phyloP scores from a whole-genome alignment of 2,329 filamentous ascomycete species.

The Keithomyces neogunnii region DNA sequence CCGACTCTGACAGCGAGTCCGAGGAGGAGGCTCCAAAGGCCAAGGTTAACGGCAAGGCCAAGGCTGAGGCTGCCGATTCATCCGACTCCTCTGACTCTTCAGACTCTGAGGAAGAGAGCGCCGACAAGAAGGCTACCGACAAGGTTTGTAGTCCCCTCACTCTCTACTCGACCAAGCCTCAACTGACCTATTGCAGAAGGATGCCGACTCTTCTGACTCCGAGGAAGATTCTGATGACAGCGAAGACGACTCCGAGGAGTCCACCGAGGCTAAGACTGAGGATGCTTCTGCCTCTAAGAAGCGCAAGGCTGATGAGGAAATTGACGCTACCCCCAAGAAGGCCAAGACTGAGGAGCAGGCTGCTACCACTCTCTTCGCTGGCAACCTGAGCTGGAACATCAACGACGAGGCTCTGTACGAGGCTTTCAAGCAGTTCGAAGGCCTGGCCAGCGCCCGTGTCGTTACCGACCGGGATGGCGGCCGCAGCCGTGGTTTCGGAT shows the following conservation, averaged over 20 bases:
- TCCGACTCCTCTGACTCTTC: slow-evolving; percentile 14
- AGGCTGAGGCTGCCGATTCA: slow-evolving; percentile 16
- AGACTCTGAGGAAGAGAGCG: slow-evolving; percentile 21
- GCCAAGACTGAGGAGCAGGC: slow-evolving; percentile 48
- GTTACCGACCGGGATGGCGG: slow-evolving; percentile 75
- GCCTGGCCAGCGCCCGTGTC: slow-evolving; percentile 64
- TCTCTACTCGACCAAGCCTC: not conserved
- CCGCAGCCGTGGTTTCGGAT: slow-evolving; percentile 87
- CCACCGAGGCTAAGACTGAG: slow-evolving; percentile 25
- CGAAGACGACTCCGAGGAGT: slow-evolving; percentile 25
- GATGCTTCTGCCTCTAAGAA: slow-evolving; percentile 35
- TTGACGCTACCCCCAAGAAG: slow-evolving; percentile 54
- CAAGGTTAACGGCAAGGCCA: slow-evolving; percentile 16
- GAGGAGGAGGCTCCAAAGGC: slow-evolving; percentile 9
- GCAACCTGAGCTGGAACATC: slow-evolving; percentile 84
- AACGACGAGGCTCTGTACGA: slow-evolving; percentile 74
- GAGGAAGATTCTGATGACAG: slow-evolving; percentile 22
- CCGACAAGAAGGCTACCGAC: slow-evolving; percentile 13
- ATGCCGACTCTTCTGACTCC: slow-evolving; percentile 3
- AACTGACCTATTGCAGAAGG: not conserved
- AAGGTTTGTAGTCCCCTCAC: slow-evolving; percentile 19
- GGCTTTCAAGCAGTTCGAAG: slow-evolving; percentile 74
- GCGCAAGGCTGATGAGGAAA: slow-evolving; percentile 40
- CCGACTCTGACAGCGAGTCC: slow-evolving; percentile 21
- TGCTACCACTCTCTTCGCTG: slow-evolving; percentile 68